These are phyloP conservation scores for Sphagnum fallax DNA, from an alignment of 228 moss, liverwort and hornwort genomes.

Conservation along the genomic window DNA sequence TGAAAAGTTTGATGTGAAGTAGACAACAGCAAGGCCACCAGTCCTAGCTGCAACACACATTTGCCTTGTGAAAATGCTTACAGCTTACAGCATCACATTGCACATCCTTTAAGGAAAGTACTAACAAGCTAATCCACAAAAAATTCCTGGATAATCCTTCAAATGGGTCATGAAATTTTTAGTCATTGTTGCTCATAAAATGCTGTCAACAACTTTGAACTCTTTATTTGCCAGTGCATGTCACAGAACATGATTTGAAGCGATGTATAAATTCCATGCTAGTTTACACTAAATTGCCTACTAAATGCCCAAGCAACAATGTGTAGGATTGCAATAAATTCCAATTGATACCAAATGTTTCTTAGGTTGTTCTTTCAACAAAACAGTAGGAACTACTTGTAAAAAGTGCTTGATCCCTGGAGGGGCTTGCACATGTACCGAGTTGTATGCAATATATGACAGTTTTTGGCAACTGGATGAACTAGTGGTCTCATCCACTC, in stretches of 20 bases:
- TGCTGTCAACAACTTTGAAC: not conserved
- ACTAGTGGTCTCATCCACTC: too few relatives aligned
- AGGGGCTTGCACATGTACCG: too few relatives aligned
- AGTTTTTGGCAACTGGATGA: too few relatives aligned
- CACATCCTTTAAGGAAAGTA: not conserved
- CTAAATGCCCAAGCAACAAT: too few relatives aligned
- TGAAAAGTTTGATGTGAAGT: slow-evolving; percentile 1
- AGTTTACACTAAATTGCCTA: too few relatives aligned
- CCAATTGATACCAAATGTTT: too few relatives aligned
- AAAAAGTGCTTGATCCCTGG: too few relatives aligned
- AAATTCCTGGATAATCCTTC: not conserved
- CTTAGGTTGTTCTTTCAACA: too few relatives aligned
- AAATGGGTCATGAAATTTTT: not conserved
- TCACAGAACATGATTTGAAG: not conserved
- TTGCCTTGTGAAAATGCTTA: not conserved
- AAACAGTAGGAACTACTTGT: too few relatives aligned
- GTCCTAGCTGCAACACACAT: not conserved
- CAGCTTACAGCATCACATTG: not conserved
- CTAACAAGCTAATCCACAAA: not conserved
- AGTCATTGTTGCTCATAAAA: not conserved
- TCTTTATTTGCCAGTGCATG: not conserved
- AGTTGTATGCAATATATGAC: too few relatives aligned
- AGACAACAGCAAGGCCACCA: slow-evolving; percentile 3
- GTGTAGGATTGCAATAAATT: too few relatives aligned
- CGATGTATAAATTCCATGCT: too few relatives aligned